phyloP scores from a whole-genome alignment of 257 asterid genomes.

The Ilex aquifolium region DNA sequence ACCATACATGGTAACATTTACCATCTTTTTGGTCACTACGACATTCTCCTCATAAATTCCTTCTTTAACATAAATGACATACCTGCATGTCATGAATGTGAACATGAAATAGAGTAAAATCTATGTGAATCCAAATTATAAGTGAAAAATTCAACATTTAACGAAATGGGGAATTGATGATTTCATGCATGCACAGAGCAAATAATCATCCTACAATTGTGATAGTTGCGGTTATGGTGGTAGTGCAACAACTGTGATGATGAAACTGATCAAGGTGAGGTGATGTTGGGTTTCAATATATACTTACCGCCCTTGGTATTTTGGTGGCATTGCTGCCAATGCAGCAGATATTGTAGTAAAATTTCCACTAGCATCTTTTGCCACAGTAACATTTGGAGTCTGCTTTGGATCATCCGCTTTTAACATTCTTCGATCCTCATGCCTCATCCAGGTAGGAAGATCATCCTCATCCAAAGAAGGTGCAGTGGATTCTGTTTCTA shows the following conservation, averaged over 20 bases:
- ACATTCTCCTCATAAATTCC: conserved; percentile 76
- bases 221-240: too few relatives aligned
- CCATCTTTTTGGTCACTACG: conserved; percentile 54
- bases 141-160: neutral
- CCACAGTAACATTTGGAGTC: conserved; percentile 59
- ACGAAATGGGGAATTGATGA: too few relatives aligned
- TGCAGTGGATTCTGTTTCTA: conserved; percentile 2
- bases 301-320: conserved; percentile 52
- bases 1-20: conserved; percentile 67
- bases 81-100: conserved; percentile 33
- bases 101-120: neutral
- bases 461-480: conserved; percentile 11
- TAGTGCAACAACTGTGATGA: too few relatives aligned
- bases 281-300: neutral
- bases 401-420: conserved; percentile 26
- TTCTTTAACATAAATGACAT: conserved; percentile 58
- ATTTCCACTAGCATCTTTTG: conserved; percentile 70
- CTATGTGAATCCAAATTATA: neutral
- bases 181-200: too few relatives aligned
- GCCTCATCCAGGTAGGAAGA: conserved; percentile 50
- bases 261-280: too few relatives aligned
- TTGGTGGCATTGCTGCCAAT: conserved; percentile 54
- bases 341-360: conserved; percentile 57
- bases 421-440: conserved; percentile 41
- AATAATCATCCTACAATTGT: too few relatives aligned